These are phyloP conservation scores for Pecoramyces ruminantium DNA, from an alignment of 192 early-diverging fungal species.

Conservation along the genomic window DNA sequence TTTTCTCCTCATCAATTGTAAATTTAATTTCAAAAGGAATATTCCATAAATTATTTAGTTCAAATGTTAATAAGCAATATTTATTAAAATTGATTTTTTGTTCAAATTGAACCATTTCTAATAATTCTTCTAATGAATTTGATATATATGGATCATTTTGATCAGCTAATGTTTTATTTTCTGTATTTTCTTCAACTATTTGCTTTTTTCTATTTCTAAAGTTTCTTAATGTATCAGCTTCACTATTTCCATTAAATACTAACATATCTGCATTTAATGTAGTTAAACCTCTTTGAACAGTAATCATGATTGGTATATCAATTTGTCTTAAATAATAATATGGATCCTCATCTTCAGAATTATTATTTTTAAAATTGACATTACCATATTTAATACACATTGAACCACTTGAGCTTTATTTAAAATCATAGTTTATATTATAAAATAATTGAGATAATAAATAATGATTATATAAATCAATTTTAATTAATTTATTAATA, in stretches of 20 bases:
- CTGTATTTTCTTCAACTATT: conserved; percentile 6
- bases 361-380: not conserved
- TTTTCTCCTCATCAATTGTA: conserved; percentile 36
- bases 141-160: conserved; percentile 4
- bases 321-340: not conserved
- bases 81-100: conserved; percentile 22
- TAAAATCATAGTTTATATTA: no score
- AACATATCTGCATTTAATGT: not conserved
- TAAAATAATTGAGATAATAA: no score
- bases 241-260: not conserved
- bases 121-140: conserved; percentile 21
- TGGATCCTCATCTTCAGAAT: not conserved
- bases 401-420: not conserved
- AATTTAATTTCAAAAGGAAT: conserved; percentile 55
- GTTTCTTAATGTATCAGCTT: conserved; percentile 1
- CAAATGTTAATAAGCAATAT: conserved; percentile 59
- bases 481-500: no score
- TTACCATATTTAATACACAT: not conserved
- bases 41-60: conserved; percentile 56
- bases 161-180: conserved; percentile 6
- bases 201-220: not conserved
- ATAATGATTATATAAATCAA: no score
- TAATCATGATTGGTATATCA: not conserved
- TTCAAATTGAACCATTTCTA: conserved; percentile 16
- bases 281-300: not conserved